Evolutionary conservation across 805 yeast genomes (phyloP), one percentile per base, ranked within the genome.

Genomic region (Schizosaccharomyces cryophilus): DNA sequence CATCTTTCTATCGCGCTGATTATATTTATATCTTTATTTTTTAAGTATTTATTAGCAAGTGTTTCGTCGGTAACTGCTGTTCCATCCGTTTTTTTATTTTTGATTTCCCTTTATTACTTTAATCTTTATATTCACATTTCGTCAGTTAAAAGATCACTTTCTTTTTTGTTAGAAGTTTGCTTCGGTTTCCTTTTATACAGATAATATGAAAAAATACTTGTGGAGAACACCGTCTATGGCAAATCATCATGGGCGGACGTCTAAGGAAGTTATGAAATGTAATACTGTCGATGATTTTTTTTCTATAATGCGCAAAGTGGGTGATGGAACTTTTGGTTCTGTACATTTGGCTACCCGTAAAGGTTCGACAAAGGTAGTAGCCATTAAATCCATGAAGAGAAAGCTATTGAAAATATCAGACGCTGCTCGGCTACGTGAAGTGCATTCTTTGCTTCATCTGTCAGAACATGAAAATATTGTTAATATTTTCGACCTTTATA

Each of bases 381-480:
- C 97, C 2, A 79, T 89, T 61, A 89, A 89, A 69, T 81, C 85
- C 5, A 82, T 89, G 84, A 80, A 79, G 62, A 77, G 78, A 63
- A 73, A 76, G 62, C 69, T 82, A 58, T 69, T 74, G 2, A 69
- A 77, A n/a, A 70, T 82, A 56, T 79, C 78, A 62, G 82, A 80
- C 62, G 80, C 81, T 65, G 71, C 77, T 11, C 73, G 74, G 62
- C 65, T 69, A 62, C 67, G 73, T 29, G 76, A 73, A 61, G 70
- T 68, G 42, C 63, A 64, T 19, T 72, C 72, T 62, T 68, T 69
- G 59, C 63, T 64, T 15, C n/a, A 61, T 24, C 78, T 88, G 26
- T 82, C 86, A 0, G 76, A 85, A 1, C 95, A 87, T 71, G 78
- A 78, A 26, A 79, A 81, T 65, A 72, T 90, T 61, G 82, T 89